Percentiles rank a stretch among this genome's conserved stretches.
Evolutionary conservation across 1,284 basidiomycete genomes (phyloP).

Genomic region (Apiotrichum akiyoshidainum): DNA sequence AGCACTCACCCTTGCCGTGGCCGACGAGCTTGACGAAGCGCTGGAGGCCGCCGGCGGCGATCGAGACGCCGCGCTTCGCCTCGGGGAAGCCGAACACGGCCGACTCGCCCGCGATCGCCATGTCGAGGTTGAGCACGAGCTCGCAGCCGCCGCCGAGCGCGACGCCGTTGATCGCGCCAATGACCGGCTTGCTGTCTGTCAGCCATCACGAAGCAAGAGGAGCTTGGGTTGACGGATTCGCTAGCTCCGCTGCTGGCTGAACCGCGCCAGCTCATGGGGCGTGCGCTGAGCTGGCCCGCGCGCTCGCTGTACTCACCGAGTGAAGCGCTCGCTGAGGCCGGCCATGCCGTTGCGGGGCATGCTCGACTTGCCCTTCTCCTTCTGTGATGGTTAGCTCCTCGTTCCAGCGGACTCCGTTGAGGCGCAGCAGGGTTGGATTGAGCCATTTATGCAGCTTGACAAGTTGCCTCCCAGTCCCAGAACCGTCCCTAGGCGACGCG

Average conservation of each 20-base stretch:
- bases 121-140: conserved; percentile 20
- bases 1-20: conserved; percentile 14
- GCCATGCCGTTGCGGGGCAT: conserved; percentile 15
- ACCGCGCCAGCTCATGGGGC: too few relatives aligned
- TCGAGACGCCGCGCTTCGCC: conserved; percentile 20
- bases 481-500: too few relatives aligned
- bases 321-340: conserved; percentile 17
- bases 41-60: conserved; percentile 15
- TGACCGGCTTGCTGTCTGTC: conserved; percentile 18
- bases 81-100: conserved; percentile 20
- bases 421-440: too few relatives aligned
- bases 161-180: conserved; percentile 19
- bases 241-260: too few relatives aligned
- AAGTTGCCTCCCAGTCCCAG: too few relatives aligned
- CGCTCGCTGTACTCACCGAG: conserved; percentile 2
- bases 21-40: conserved; percentile 19
- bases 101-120: conserved; percentile 14
- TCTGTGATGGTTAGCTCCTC: too few relatives aligned
- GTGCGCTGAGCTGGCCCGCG: too few relatives aligned
- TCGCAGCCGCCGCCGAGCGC: conserved; percentile 21
- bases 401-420: too few relatives aligned
- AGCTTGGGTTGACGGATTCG: too few relatives aligned
- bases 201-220: too few relatives aligned
- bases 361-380: conserved; percentile 7
- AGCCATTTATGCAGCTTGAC: too few relatives aligned